These are phyloP conservation scores for Cordyceps tenuipes DNA, from an alignment of 2,329 filamentous ascomycete species.

Conservation along the genomic window DNA sequence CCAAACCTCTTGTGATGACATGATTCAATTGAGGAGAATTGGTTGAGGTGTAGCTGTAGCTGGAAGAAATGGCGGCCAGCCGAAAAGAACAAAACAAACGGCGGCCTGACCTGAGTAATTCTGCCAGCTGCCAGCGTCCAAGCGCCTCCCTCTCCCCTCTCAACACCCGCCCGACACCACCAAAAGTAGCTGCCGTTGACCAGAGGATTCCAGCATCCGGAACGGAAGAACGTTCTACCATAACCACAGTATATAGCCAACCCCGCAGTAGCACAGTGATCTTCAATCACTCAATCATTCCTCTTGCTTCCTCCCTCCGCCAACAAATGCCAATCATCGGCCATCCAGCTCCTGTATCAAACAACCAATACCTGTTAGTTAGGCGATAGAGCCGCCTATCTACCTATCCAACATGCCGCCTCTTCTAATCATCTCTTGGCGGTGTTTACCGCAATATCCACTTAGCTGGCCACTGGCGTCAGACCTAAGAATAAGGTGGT, in stretches of 20 bases:
- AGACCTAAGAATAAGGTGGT: not conserved
- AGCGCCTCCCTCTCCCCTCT: not conserved
- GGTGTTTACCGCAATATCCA: not conserved
- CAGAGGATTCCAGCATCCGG: too few species aligned
- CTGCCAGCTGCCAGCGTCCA: not conserved
- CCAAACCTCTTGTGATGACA: not conserved
- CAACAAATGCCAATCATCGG: not conserved
- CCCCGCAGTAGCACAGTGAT: too few species aligned
- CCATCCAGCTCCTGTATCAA: not conserved
- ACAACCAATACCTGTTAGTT: not conserved
- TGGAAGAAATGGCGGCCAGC: not conserved
- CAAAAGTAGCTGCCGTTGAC: too few species aligned
- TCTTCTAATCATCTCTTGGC: not conserved
- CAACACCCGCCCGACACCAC: not conserved
- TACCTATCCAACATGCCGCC: not conserved
- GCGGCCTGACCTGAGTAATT: not conserved
- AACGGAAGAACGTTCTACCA: too few species aligned
- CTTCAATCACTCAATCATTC: too few species aligned
- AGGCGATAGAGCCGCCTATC: not conserved
- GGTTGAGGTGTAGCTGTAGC: not conserved
- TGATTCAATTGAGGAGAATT: not conserved
- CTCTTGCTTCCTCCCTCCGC: not conserved
- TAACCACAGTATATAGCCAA: too few species aligned
- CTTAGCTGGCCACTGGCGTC: not conserved
- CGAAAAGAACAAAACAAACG: not conserved